Conservation (phyloP, 176 grass and related monocot species). For the Tillandsia leiboldiana region DNA sequence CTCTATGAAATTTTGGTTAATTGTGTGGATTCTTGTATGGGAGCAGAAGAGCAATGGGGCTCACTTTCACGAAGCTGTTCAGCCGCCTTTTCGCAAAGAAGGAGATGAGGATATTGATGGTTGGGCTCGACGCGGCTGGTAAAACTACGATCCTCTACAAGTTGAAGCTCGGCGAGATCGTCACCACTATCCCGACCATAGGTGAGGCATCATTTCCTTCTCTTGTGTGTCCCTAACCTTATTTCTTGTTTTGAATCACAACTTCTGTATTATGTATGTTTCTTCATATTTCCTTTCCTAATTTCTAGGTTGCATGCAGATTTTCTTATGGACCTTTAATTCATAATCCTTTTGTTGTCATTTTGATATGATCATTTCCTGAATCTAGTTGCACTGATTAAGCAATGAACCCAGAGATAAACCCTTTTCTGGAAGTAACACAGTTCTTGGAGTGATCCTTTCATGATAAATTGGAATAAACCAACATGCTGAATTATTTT, state of each 20-base stretch:
- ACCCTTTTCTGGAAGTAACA: no score
- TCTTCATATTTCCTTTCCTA: background rate
- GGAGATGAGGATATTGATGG: slow-evolving; percentile 79
- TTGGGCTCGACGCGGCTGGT: slow-evolving; percentile 63
- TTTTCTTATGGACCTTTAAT: no score
- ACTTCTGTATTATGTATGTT: background rate
- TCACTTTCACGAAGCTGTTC: slow-evolving; percentile 72
- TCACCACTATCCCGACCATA: slow-evolving; percentile 71
- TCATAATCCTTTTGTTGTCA: no score
- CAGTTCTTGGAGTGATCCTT: no score
- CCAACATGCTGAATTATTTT: no score
- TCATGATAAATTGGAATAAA: no score
- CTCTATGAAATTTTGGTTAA: slow-evolving; percentile 22
- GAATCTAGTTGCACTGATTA: no score
- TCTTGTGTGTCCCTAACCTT: background rate
- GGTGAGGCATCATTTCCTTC: slow-evolving; percentile 16
- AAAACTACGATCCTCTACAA: slow-evolving; percentile 79
- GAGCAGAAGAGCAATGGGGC: slow-evolving; percentile 47
- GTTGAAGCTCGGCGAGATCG: slow-evolving; percentile 74
- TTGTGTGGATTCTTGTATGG: background rate
- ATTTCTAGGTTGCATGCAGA: no score
- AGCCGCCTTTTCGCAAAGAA: slow-evolving; percentile 74
- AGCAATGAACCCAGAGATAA: no score
- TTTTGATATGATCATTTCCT: no score
- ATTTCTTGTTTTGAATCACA: background rate